Conservation (phyloP, 73 alveolate genomes). For the Paramecium tetraurelia region DNA sequence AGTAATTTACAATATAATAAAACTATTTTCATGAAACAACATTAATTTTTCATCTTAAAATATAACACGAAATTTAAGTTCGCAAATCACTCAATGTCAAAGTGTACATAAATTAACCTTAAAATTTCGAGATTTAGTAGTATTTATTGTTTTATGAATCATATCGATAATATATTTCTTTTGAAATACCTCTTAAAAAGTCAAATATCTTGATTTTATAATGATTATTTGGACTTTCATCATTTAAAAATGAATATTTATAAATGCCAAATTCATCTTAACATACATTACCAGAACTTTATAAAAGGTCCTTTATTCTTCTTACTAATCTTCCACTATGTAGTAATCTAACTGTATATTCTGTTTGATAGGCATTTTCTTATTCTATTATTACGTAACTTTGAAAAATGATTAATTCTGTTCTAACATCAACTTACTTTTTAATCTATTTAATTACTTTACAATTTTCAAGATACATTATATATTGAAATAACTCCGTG, state of each 20-base stretch:
- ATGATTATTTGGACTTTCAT: not conserved
- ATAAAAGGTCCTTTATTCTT: not conserved
- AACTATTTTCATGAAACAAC: too few relatives aligned
- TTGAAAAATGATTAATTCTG: not conserved
- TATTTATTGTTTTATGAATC: not conserved
- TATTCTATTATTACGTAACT: not conserved
- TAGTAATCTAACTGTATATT: not conserved
- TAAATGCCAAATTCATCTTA: not conserved
- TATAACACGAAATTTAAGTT: not conserved
- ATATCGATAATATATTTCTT: not conserved
- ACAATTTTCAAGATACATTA: not conserved
- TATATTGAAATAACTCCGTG: not conserved
- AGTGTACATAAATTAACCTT: not conserved
- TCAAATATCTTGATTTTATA: not conserved
- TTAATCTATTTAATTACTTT: not conserved
- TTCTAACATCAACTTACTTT: not conserved
- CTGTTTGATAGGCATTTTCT: not conserved
- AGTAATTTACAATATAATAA: too few relatives aligned
- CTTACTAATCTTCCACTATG: not conserved
- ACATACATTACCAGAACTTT: not conserved
- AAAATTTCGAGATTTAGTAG: not conserved
- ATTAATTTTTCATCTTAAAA: not conserved
- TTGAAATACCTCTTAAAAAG: not conserved
- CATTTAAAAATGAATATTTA: not conserved
- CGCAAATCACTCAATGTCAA: not conserved